These are phyloP conservation scores for Suillus occidentalis DNA, from an alignment of 768 basidiomycete genomes.

Conservation along the genomic window DNA sequence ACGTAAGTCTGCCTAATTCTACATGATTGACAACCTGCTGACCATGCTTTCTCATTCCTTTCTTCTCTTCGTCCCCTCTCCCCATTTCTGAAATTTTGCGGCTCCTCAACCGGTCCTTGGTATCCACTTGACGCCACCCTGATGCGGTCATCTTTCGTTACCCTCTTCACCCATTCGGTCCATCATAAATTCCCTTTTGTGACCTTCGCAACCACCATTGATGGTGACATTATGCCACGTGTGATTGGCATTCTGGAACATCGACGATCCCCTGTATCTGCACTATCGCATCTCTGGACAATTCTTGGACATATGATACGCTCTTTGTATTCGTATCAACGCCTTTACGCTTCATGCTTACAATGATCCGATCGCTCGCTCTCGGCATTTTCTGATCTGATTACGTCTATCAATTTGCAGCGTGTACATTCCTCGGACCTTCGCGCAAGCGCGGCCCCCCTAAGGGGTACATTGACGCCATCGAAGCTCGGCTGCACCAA, in stretches of 20 bases:
- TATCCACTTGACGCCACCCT: conserved; percentile 1
- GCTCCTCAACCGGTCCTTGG: conserved; percentile 1
- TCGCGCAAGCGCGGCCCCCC: conserved; percentile 84
- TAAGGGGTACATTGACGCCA: conserved; percentile 95
- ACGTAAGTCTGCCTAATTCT: conserved; percentile 41
- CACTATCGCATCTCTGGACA: neutral
- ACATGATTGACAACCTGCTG: conserved; percentile 15
- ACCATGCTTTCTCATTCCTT: conserved; percentile 1
- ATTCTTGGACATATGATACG: neutral
- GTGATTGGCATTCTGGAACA: neutral
- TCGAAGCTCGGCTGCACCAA: conserved; percentile 88
- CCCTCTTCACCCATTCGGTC: neutral
- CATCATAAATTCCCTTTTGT: conserved; percentile 5
- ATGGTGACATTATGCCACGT: neutral
- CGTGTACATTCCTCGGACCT: conserved; percentile 76
- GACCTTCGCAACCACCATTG: conserved; percentile 4
- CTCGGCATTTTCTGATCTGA: neutral
- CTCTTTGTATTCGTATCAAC: neutral
- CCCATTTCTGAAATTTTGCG: neutral
- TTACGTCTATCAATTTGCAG: conserved; percentile 33
- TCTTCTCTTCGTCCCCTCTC: neutral
- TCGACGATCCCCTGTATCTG: neutral
- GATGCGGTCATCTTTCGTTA: neutral
- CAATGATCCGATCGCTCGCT: neutral
- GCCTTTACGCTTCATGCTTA: neutral